Evolutionary conservation across 192 early-diverging fungal genomes (phyloP).

Genomic region (Chytriomyces sp.): DNA sequence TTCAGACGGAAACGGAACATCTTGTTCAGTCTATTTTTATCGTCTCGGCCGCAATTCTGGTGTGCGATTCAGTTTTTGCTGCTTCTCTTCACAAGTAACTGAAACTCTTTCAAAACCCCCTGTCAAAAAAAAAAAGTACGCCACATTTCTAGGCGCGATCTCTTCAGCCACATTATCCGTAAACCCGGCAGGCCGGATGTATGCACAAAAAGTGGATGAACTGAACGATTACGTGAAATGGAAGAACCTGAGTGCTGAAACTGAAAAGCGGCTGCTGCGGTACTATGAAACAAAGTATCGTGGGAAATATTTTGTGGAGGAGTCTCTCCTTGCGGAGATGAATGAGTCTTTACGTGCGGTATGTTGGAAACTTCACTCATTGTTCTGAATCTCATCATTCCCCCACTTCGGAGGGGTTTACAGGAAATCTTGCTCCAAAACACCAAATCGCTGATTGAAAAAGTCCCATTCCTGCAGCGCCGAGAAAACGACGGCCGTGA

Average conservation of each 20-base stretch:
- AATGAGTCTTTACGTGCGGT: slow-evolving; percentile 50
- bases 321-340: slow-evolving; percentile 43
- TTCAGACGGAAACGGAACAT: slow-evolving; percentile 17
- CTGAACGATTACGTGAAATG: slow-evolving; percentile 42
- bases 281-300: slow-evolving; percentile 45
- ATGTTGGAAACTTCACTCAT: not conserved
- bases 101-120: not conserved
- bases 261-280: slow-evolving; percentile 25
- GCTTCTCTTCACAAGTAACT: not conserved
- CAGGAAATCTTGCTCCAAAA: slow-evolving; percentile 54
- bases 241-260: slow-evolving; percentile 28
- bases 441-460: slow-evolving; percentile 46
- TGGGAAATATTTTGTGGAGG: slow-evolving; percentile 44
- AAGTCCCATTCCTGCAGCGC: slow-evolving; percentile 55
- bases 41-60: slow-evolving; percentile 25
- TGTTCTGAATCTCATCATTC: not conserved
- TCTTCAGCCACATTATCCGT: slow-evolving; percentile 13
- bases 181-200: slow-evolving; percentile 21
- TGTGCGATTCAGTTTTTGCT: too few relatives aligned
- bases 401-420: not conserved
- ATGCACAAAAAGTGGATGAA: slow-evolving; percentile 41
- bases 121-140: not conserved
- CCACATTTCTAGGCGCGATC: slow-evolving; percentile 4
- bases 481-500: slow-evolving; percentile 51
- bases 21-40: slow-evolving; percentile 10